Percentiles rank a stretch among this genome's conserved stretches.
phyloP scores from a whole-genome alignment of 176 grass and related monocot genomes.

The Lolium perenne region DNA sequence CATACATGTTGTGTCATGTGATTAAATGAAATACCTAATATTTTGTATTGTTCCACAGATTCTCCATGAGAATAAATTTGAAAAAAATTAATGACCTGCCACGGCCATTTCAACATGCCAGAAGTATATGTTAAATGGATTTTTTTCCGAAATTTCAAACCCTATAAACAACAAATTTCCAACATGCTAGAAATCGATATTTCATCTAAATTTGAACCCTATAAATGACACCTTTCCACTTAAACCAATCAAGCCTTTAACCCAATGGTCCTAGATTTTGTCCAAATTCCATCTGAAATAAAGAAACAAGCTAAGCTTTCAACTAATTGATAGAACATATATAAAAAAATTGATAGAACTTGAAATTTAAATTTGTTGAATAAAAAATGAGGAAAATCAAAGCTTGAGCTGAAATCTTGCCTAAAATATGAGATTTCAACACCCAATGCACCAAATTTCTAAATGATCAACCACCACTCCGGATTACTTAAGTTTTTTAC shows the following conservation, averaged over 20 bases:
- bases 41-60: no score
- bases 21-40: no score
- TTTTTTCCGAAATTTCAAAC: no score
- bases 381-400: not conserved
- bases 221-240: not conserved
- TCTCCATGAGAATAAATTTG: no score
- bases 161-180: not conserved
- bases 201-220: not conserved
- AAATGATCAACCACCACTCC: not conserved
- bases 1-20: no score
- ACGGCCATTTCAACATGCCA: not conserved
- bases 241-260: not conserved
- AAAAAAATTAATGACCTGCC: no score
- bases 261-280: not conserved
- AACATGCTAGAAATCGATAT: not conserved
- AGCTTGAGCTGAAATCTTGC: not conserved
- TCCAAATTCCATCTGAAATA: not conserved
- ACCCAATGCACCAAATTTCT: not conserved
- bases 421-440: not conserved
- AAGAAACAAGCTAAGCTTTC: not conserved
- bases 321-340: no score
- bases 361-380: not conserved
- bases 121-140: not conserved
- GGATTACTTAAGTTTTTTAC: not conserved
- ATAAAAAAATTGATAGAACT: no score